Percentiles rank a stretch among this genome's conserved stretches.
These are phyloP conservation scores for Carallia pectinifolia DNA, from an alignment of 345 rosid species.

Conservation along the genomic window DNA sequence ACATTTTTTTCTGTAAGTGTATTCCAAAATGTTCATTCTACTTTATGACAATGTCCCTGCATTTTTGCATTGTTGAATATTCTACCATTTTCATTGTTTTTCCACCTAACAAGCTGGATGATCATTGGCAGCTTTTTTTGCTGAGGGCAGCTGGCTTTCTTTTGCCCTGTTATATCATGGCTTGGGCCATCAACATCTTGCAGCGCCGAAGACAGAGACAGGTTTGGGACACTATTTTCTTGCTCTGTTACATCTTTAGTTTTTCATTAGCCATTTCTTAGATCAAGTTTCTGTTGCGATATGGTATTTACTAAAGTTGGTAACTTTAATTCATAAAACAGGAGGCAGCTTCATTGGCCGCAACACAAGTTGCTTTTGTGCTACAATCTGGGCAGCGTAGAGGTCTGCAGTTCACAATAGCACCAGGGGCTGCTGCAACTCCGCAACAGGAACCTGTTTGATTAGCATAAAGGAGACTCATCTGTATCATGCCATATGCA, in stretches of 20 bases:
- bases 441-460: conserved; percentile 54
- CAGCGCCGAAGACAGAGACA: conserved; percentile 95
- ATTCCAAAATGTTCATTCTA: not conserved
- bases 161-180: conserved; percentile 96
- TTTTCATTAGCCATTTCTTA: not conserved
- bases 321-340: conserved; percentile 28
- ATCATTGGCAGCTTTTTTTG: conserved; percentile 66
- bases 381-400: conserved; percentile 73
- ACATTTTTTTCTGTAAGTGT: conserved; percentile 73
- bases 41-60: not conserved
- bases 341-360: conserved; percentile 94
- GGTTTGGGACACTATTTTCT: conserved; percentile 35
- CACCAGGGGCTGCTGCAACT: conserved; percentile 47
- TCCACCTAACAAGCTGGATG: not conserved
- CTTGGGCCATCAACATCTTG: conserved; percentile 91
- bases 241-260: not conserved
- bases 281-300: not conserved
- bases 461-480: not conserved
- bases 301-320: conserved; percentile 7
- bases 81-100: not conserved
- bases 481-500: not conserved
- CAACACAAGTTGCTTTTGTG: conserved; percentile 82
- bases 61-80: not conserved
- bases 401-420: conserved; percentile 69
- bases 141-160: conserved; percentile 76